phyloP scores from a whole-genome alignment of 208 protist species.

The Trypanosoma cruzi region DNA sequence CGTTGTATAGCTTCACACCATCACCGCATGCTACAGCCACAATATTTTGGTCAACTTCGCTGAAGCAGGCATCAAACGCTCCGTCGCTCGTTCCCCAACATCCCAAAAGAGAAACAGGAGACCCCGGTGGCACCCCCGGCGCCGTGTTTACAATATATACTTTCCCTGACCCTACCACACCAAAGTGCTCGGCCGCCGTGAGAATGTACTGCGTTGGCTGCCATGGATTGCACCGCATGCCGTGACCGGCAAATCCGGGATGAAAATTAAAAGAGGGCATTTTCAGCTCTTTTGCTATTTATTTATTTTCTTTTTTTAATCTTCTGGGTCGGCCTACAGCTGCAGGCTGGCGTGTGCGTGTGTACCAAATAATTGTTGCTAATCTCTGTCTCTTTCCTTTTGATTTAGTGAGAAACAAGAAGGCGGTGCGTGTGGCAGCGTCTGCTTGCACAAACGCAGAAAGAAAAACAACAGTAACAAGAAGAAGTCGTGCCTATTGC shows the following conservation, averaged over 20 bases:
- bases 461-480: too few relatives aligned
- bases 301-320: background rate
- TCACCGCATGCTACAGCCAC: conserved; percentile 87
- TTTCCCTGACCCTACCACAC: conserved; percentile 86
- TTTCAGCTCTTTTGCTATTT: background rate
- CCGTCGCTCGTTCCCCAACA: conserved; percentile 88
- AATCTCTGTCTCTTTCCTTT: background rate
- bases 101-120: conserved; percentile 59
- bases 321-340: background rate
- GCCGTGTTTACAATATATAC: conserved; percentile 86
- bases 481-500: too few relatives aligned
- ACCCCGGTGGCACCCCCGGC: conserved; percentile 45
- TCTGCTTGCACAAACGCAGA: too few relatives aligned
- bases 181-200: conserved; percentile 82
- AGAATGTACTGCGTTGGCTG: conserved; percentile 80
- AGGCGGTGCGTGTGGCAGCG: background rate
- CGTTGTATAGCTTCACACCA: conserved; percentile 88
- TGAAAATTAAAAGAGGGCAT: conserved; percentile 92
- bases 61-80: conserved; percentile 87
- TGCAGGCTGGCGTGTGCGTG: background rate
- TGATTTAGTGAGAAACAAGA: background rate
- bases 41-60: conserved; percentile 77
- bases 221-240: conserved; percentile 85
- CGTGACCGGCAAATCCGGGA: conserved; percentile 82
- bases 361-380: too few relatives aligned